Conservation (phyloP, 192 early-diverging fungal genomes). For the Obelidium mucronatum region DNA sequence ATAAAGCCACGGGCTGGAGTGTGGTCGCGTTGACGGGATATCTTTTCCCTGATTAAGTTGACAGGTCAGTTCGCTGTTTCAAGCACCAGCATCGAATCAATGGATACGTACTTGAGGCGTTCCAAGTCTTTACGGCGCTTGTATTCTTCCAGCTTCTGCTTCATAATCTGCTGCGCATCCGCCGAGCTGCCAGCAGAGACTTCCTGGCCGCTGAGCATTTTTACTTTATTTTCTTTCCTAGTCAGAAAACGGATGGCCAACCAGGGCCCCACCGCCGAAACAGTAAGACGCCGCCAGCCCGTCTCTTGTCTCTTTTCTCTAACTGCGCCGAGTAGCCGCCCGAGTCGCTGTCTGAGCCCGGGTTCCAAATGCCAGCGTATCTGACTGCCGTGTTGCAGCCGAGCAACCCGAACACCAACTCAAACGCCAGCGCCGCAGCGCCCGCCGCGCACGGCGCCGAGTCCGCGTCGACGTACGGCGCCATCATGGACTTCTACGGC, state of each 20-base stretch:
- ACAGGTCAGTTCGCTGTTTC: background rate
- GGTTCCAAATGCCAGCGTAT: constrained; percentile 11
- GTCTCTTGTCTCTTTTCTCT: too few relatives aligned
- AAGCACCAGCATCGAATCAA: background rate
- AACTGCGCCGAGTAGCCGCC: too few relatives aligned
- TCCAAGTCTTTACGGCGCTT: background rate
- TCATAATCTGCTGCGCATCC: background rate
- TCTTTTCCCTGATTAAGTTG: background rate
- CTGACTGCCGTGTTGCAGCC: constrained; percentile 3
- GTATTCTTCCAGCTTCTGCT: background rate
- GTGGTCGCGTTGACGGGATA: background rate
- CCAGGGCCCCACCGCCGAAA: too few relatives aligned
- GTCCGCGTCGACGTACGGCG: background rate
- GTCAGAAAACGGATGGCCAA: background rate
- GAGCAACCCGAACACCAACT: too few relatives aligned
- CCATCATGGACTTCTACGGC: background rate
- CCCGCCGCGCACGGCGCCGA: constrained; percentile 2
- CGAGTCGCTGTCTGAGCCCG: too few relatives aligned
- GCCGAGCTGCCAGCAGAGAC: background rate
- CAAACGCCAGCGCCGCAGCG: background rate
- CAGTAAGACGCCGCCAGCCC: too few relatives aligned
- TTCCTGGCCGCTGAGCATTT: background rate
- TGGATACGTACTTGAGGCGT: background rate
- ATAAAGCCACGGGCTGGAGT: background rate
- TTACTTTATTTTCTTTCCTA: background rate